phyloP scores from a whole-genome alignment of 768 basidiomycete genomes.

The Hydnum rufescens region DNA sequence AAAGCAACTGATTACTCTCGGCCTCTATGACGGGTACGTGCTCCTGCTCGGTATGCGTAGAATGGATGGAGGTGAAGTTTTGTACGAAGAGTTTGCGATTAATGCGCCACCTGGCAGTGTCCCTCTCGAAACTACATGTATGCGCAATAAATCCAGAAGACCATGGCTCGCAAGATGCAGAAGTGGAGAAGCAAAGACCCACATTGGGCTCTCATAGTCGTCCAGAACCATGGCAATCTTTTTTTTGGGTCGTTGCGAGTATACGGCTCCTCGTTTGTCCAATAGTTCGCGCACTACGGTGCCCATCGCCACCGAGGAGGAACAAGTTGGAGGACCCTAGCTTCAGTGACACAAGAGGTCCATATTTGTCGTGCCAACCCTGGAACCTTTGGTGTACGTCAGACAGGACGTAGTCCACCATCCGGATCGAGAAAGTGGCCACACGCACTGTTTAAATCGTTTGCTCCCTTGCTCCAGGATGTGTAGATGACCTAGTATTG shows the following conservation, averaged over 20 bases:
- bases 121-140: neutral
- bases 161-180: neutral
- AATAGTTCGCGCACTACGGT: neutral
- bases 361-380: neutral
- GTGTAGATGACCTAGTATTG: no score
- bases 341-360: neutral
- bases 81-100: neutral
- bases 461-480: no score
- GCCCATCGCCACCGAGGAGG: neutral
- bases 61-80: neutral
- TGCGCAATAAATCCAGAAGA: neutral
- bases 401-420: neutral
- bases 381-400: neutral
- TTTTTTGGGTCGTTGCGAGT: neutral
- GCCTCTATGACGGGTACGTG: neutral
- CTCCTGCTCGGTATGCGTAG: neutral
- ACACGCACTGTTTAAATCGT: no score
- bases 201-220: neutral
- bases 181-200: neutral
- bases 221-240: neutral
- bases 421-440: no score
- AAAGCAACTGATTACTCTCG: neutral
- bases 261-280: neutral
- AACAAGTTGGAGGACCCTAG: neutral
- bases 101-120: neutral